Conservation (phyloP, 1,284 basidiomycete genomes). For the Ustilago hordei region DNA sequence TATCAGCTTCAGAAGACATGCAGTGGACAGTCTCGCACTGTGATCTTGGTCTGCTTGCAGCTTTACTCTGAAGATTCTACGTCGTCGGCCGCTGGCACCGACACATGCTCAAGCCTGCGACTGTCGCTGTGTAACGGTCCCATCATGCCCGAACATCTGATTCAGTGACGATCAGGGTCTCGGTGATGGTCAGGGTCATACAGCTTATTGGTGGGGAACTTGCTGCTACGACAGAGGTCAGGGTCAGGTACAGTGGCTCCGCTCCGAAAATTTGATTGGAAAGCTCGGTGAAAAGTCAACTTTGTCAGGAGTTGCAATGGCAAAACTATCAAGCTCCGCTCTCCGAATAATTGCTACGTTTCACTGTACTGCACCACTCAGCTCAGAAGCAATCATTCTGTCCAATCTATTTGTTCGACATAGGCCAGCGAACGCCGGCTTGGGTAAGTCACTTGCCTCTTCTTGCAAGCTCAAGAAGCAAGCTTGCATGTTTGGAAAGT, state of each 20-base stretch:
- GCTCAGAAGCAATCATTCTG: background rate
- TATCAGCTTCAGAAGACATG: background rate
- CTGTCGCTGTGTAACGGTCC: background rate
- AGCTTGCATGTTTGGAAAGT: background rate
- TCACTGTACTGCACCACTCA: background rate
- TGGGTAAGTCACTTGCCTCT: background rate
- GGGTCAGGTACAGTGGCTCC: conserved; percentile 3
- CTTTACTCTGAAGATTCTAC: background rate
- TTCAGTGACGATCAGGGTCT: background rate
- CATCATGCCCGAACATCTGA: background rate
- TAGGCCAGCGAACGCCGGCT: background rate
- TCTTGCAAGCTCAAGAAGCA: background rate
- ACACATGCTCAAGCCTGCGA: background rate
- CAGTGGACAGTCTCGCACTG: background rate
- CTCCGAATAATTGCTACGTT: background rate
- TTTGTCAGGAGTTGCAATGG: background rate
- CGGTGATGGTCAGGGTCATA: background rate
- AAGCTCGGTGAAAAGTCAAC: conserved; percentile 5
- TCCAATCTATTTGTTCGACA: background rate
- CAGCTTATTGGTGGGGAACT: background rate
- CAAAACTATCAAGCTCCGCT: conserved; percentile 4
- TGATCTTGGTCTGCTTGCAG: background rate
- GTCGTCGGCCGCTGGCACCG: background rate
- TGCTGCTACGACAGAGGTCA: background rate
- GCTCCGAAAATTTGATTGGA: conserved; percentile 7